phyloP scores from a whole-genome alignment of 2,329 filamentous ascomycete species.

The Colletotrichum incanum region DNA sequence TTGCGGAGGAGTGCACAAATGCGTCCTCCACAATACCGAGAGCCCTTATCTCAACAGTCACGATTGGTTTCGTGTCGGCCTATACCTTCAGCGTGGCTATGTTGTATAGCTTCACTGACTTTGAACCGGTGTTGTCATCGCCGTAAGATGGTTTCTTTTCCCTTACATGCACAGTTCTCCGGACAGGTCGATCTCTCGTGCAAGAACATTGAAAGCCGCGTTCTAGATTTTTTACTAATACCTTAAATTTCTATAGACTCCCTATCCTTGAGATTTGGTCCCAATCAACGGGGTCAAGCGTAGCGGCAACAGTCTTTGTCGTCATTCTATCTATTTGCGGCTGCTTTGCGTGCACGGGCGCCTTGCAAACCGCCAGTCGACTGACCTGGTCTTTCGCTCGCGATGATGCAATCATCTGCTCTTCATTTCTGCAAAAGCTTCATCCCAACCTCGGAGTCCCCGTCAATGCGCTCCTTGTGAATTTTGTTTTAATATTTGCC shows the following conservation, averaged over 20 bases:
- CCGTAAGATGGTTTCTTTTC: slow-evolving; percentile 9
- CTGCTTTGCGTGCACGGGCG: slow-evolving; percentile 36
- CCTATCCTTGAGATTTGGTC: slow-evolving; percentile 37
- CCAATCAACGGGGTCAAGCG: slow-evolving; percentile 19
- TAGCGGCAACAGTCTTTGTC: slow-evolving; percentile 19
- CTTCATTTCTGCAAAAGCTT: neutral
- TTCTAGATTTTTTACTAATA: neutral
- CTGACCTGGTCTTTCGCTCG: slow-evolving; percentile 39
- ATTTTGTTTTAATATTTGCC: neutral
- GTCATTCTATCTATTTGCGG: slow-evolving; percentile 6
- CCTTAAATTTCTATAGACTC: neutral
- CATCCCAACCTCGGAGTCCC: slow-evolving; percentile 18
- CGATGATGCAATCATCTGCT: slow-evolving; percentile 30
- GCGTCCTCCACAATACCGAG: slow-evolving; percentile 51
- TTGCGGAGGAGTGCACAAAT: slow-evolving; percentile 55
- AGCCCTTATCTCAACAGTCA: slow-evolving; percentile 52
- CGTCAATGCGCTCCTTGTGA: slow-evolving; percentile 29
- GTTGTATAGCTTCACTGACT: slow-evolving; percentile 46
- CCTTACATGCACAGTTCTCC: neutral
- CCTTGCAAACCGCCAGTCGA: slow-evolving; percentile 34
- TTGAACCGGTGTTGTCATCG: slow-evolving; percentile 40
- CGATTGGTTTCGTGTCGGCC: slow-evolving; percentile 53
- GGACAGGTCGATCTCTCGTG: no score
- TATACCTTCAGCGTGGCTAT: slow-evolving; percentile 52
- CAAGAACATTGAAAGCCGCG: neutral